These are phyloP conservation scores for Ramicandelaber brevisporus DNA, from an alignment of 192 early-diverging fungal genomes.

Conservation along the genomic window DNA sequence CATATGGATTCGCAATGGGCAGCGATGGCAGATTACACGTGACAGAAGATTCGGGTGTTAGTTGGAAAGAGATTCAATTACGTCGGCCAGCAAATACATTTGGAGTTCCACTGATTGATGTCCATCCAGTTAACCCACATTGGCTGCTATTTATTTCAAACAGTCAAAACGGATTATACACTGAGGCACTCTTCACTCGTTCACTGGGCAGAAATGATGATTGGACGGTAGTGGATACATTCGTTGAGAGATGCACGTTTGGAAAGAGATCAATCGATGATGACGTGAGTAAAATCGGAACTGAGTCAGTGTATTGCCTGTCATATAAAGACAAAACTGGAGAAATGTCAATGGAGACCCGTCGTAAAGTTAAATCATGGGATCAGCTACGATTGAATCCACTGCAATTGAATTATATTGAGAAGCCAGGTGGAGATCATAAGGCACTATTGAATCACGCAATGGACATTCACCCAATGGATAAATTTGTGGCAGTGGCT, in stretches of 20 bases:
- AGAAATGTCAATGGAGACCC: too few relatives aligned
- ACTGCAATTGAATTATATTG: constrained; percentile 34
- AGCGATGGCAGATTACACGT: constrained; percentile 16
- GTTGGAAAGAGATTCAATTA: constrained; percentile 15
- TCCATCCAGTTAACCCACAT: constrained; percentile 63
- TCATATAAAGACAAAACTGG: constrained; percentile 33
- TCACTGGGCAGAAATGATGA: constrained; percentile 26
- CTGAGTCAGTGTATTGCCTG: constrained; percentile 52
- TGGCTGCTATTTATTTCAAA: constrained; percentile 63
- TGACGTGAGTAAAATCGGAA: constrained; percentile 28
- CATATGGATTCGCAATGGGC: constrained; percentile 37
- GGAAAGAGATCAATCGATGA: constrained; percentile 22
- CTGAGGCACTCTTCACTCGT: constrained; percentile 38
- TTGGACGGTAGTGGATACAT: constrained; percentile 56
- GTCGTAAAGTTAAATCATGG: too few relatives aligned
- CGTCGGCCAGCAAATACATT: constrained; percentile 38
- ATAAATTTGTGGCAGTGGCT: constrained; percentile 3
- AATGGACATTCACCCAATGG: neutral
- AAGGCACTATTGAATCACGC: too few relatives aligned
- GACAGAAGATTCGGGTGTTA: constrained; percentile 29
- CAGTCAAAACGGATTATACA: constrained; percentile 25
- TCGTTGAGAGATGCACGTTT: constrained; percentile 70
- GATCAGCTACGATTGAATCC: constrained; percentile 39
- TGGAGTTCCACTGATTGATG: constrained; percentile 50
- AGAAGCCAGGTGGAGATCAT: too few relatives aligned